phyloP scores from a whole-genome alignment of 345 rosid species.

The Rhizophora mangle region DNA sequence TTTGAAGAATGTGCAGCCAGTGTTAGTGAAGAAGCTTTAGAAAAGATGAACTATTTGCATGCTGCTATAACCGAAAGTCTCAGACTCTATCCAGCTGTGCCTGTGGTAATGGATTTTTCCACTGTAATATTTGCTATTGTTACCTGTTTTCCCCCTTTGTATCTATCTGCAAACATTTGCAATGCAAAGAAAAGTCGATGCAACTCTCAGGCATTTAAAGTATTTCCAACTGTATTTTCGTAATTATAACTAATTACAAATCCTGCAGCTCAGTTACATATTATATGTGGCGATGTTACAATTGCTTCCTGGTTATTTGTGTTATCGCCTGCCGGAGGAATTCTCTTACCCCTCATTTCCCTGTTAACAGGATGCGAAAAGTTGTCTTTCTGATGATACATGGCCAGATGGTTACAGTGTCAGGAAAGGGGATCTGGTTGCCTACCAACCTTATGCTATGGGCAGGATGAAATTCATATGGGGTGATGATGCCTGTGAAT shows the following conservation, averaged over 20 bases:
- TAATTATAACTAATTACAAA: no score
- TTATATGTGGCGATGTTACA: no score
- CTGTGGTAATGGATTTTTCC: conserved; percentile 43
- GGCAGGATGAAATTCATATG: conserved; percentile 65
- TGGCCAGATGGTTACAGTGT: conserved; percentile 65
- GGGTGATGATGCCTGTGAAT: conserved; percentile 52
- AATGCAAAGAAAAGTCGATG: no score
- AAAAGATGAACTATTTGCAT: conserved; percentile 54
- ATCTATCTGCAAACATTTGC: no score
- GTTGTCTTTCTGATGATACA: conserved; percentile 40
- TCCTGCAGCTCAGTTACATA: no score
- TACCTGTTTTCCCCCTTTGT: no score
- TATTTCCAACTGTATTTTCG: no score
- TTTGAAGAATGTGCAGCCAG: conserved; percentile 30
- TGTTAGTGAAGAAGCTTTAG: conserved; percentile 39
- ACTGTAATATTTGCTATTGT: no score
- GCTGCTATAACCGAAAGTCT: conserved; percentile 61
- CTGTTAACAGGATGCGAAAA: conserved; percentile 47
- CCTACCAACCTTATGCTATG: conserved; percentile 67
- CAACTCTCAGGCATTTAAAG: no score
- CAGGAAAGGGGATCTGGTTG: conserved; percentile 57
- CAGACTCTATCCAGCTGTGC: conserved; percentile 55
- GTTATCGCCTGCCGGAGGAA: no score
- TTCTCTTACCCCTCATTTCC: not conserved
- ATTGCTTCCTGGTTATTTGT: no score